A percentile compares a stretch with the other conserved stretches of the same genome.
These are phyloP conservation scores for Lumnitzera littorea DNA, from an alignment of 345 rosid species.

Conservation along the genomic window DNA sequence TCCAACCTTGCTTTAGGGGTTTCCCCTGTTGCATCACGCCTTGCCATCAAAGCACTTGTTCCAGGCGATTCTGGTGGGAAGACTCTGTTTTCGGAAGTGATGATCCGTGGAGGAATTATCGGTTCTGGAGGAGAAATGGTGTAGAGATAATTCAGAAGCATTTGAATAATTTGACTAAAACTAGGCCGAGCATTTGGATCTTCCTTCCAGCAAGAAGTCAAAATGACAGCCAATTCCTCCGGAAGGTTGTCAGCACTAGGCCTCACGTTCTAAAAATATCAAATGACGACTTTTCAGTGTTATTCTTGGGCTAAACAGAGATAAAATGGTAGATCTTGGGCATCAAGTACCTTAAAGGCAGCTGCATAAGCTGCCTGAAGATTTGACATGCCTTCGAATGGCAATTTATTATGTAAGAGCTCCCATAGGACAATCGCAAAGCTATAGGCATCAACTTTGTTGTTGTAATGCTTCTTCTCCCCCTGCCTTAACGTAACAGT, in stretches of 20 bases:
- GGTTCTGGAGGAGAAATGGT: conserved; percentile 48
- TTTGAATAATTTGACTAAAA: conserved; percentile 76
- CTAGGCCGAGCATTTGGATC: conserved; percentile 83
- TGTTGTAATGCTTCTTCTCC: conserved; percentile 95
- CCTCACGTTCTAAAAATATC: conserved; percentile 58
- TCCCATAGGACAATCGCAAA: conserved; percentile 98
- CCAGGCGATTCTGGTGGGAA: conserved; percentile 89
- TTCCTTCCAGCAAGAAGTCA: conserved; percentile 93
- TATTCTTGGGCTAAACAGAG: not conserved
- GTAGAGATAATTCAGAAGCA: conserved; percentile 63
- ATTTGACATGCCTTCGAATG: conserved; percentile 98
- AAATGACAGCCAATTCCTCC: conserved; percentile 57
- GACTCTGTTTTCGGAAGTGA: conserved; percentile 53
- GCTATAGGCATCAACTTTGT: conserved; percentile 94
- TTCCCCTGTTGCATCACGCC: conserved; percentile 48
- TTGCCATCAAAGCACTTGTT: conserved; percentile 84
- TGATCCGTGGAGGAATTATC: conserved; percentile 46
- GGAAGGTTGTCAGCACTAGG: conserved; percentile 88
- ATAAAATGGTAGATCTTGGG: not conserved
- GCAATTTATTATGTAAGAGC: conserved; percentile 83
- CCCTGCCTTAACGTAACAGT: conserved; percentile 87
- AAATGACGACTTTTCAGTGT: not conserved
- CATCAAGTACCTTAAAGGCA: conserved; percentile 62
- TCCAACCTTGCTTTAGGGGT: conserved; percentile 55
- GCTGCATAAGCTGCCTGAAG: conserved; percentile 98